A percentile compares a stretch with the other conserved stretches of the same genome.
phyloP scores from a whole-genome alignment of 352 stramenopile genomes.

The Phytophthora fragariaefolia region DNA sequence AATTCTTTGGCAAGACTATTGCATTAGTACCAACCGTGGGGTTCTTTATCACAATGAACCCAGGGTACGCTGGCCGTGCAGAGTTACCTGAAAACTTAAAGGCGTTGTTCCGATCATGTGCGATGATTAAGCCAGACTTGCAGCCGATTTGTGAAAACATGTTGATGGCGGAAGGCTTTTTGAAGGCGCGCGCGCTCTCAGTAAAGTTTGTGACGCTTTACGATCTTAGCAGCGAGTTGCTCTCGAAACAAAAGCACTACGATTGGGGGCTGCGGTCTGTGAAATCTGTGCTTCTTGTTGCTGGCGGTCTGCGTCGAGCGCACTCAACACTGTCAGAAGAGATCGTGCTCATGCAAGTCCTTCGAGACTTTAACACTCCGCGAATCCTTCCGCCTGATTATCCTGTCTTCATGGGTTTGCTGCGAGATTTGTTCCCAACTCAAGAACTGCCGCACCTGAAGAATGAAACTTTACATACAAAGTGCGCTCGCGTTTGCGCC shows the following conservation, averaged over 20 bases:
- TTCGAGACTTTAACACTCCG: constrained; percentile 97
- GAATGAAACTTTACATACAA: constrained; percentile 53
- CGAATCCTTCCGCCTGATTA: constrained; percentile 93
- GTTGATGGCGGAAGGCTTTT: constrained; percentile 94
- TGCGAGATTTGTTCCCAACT: constrained; percentile 93
- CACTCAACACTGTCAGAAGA: constrained; percentile 87
- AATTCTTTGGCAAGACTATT: constrained; percentile 93
- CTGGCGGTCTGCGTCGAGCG: constrained; percentile 92
- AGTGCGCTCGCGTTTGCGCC: constrained; percentile 57
- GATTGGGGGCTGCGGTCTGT: constrained; percentile 96
- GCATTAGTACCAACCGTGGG: constrained; percentile 82
- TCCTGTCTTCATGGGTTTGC: constrained; percentile 94
- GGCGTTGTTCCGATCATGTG: constrained; percentile 91
- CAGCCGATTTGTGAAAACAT: constrained; percentile 95
- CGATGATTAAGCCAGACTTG: constrained; percentile 93
- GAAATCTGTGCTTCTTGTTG: constrained; percentile 96
- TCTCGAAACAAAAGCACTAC: constrained; percentile 92
- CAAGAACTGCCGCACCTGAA: constrained; percentile 46
- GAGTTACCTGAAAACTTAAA: constrained; percentile 95
- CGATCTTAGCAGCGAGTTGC: constrained; percentile 83
- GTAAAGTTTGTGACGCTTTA: constrained; percentile 94
- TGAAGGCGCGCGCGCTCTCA: constrained; percentile 81
- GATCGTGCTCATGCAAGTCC: constrained; percentile 94
- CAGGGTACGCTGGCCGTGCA: constrained; percentile 90
- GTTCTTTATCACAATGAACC: constrained; percentile 96